phyloP scores from a whole-genome alignment of 2,329 filamentous ascomycete species.

The Ophiostoma sp. region DNA sequence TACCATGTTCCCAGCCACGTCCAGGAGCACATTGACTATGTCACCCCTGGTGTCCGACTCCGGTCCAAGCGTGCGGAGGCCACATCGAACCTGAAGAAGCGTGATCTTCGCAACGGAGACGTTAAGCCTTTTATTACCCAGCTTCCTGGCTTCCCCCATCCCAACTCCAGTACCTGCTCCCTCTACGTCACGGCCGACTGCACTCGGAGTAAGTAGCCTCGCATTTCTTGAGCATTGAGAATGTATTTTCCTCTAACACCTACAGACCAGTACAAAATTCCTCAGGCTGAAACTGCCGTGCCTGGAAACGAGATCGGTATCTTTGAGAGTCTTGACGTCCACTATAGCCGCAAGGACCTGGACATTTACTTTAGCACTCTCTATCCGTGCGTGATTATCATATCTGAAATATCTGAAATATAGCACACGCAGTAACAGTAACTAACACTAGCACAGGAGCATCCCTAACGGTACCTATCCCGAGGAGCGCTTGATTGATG shows the following conservation, averaged over 20 bases:
- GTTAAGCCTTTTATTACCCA: background rate
- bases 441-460: background rate
- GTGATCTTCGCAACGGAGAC: background rate
- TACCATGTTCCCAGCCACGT: slow-evolving; percentile 44
- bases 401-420: background rate
- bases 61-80: slow-evolving; percentile 15
- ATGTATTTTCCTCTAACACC: background rate
- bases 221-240: background rate
- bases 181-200: slow-evolving; percentile 27
- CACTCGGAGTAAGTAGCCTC: slow-evolving; percentile 18
- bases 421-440: background rate
- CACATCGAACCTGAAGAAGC: slow-evolving; percentile 2
- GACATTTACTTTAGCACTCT: slow-evolving; percentile 27
- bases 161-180: slow-evolving; percentile 22
- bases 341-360: slow-evolving; percentile 28
- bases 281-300: slow-evolving; percentile 19
- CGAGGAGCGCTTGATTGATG: slow-evolving; percentile 21
- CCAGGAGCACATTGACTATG: slow-evolving; percentile 48
- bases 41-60: slow-evolving; percentile 21
- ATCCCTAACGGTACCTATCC: slow-evolving; percentile 29
- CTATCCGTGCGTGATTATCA: slow-evolving; percentile 25
- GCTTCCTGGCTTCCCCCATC: background rate
- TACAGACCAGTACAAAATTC: slow-evolving; percentile 28
- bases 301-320: slow-evolving; percentile 27
- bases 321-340: slow-evolving; percentile 27